Evolutionary conservation across 345 rosid genomes (phyloP).

Genomic region (Barbarea vulgaris): DNA sequence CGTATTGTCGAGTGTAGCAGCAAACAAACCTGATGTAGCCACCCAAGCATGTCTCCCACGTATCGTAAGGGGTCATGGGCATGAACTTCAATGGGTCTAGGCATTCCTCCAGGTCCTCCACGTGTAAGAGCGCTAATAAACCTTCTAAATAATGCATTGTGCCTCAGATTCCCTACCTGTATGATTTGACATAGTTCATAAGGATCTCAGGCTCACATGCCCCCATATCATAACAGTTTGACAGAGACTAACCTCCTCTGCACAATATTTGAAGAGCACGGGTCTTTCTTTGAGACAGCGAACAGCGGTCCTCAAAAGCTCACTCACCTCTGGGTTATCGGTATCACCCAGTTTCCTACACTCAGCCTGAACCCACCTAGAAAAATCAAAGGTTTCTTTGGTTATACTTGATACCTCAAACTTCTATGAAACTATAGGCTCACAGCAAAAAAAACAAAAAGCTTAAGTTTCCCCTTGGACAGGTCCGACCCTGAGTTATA

Average conservation of each 20-base stretch:
- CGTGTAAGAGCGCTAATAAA: constrained; percentile 99
- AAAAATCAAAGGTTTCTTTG: constrained; percentile 33
- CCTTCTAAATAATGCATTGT: constrained; percentile 93
- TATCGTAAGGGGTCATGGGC: constrained; percentile 99
- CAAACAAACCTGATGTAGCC: constrained; percentile 91
- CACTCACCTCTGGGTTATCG: constrained; percentile 92
- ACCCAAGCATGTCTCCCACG: constrained; percentile 98
- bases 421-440: background rate
- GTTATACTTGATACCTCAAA: constrained; percentile 16
- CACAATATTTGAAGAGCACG: constrained; percentile 96
- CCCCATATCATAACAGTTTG: constrained; percentile 1
- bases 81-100: constrained; percentile 99
- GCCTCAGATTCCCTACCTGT: constrained; percentile 97
- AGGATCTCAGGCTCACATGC: background rate
- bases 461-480: background rate
- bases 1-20: background rate
- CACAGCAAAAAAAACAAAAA: background rate
- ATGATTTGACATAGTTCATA: constrained; percentile 19
- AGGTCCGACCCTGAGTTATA: background rate
- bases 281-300: constrained; percentile 94
- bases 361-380: constrained; percentile 99
- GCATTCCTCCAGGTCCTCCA: constrained; percentile 97
- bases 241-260: constrained; percentile 78
- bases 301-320: constrained; percentile 80
- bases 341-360: constrained; percentile 93